Conservation (phyloP, 305 asterid species). For the Coffea humblotiana region DNA sequence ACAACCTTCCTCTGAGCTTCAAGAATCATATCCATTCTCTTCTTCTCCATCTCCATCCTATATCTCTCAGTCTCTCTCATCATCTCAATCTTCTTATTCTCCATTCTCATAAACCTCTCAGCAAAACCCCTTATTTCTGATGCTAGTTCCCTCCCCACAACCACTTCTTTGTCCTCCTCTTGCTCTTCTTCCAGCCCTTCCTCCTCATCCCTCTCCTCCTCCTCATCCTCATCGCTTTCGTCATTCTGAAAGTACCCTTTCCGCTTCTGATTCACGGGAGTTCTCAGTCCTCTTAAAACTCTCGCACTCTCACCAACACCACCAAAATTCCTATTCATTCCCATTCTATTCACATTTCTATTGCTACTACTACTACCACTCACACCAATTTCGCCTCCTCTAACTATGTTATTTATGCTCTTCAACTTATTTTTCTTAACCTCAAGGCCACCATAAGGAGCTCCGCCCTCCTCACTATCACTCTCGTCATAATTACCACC, state of each 20-base stretch:
- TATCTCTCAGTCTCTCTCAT: constrained; percentile 61
- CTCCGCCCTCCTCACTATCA: constrained; percentile 54
- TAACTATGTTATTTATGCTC: constrained; percentile 50
- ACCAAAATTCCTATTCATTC: constrained; percentile 4
- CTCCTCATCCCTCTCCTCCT: constrained; percentile 28
- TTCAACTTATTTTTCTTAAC: constrained; percentile 45
- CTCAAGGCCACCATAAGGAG: constrained; percentile 29
- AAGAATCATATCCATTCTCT: constrained; percentile 76
- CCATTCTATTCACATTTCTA: constrained; percentile 29
- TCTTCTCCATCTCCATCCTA: constrained; percentile 83
- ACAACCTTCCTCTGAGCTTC: constrained; percentile 75
- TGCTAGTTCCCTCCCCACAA: constrained; percentile 57
- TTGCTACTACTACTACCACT: constrained; percentile 19
- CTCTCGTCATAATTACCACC: constrained; percentile 21
- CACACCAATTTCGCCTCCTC: constrained; percentile 26
- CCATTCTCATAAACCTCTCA: constrained; percentile 76
- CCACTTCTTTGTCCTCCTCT: constrained; percentile 26
- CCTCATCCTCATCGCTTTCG: constrained; percentile 34
- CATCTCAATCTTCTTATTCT: constrained; percentile 79
- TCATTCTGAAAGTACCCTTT: constrained; percentile 34
- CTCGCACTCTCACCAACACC: constrained; percentile 23
- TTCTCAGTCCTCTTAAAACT: constrained; percentile 32
- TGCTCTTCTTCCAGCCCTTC: constrained; percentile 34
- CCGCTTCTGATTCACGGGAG: constrained; percentile 38
- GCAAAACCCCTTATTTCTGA: constrained; percentile 69